Evolutionary conservation across 768 basidiomycete species (phyloP).

Genomic region (Sistotremastrum suecicum): DNA sequence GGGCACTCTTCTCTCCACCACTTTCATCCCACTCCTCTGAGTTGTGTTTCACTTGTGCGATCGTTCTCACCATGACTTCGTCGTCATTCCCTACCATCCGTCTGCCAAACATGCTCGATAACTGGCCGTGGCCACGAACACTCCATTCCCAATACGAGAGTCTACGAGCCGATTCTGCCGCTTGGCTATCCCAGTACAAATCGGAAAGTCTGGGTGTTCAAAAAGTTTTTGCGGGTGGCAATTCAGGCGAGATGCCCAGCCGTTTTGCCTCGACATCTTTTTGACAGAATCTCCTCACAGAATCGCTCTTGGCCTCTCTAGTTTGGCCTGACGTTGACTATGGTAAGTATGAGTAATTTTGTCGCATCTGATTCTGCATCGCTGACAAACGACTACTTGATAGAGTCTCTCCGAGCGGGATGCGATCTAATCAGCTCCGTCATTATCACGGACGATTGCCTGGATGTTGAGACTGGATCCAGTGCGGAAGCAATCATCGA

Average conservation of each 20-base stretch:
- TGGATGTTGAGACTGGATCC: constrained; percentile 23
- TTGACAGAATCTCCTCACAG: too few relatives aligned
- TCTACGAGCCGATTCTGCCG: constrained; percentile 20
- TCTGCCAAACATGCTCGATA: constrained; percentile 25
- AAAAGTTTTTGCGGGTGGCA: constrained; percentile 25
- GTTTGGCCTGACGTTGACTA: constrained; percentile 19
- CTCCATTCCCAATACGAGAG: constrained; percentile 25
- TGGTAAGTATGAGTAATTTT: too few relatives aligned
- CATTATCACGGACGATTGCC: constrained; percentile 36
- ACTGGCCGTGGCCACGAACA: constrained; percentile 30
- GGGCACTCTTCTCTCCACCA: too few relatives aligned
- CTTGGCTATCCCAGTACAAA: constrained; percentile 24
- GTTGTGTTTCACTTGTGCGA: too few relatives aligned
- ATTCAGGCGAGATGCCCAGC: constrained; percentile 12
- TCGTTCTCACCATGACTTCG: background rate
- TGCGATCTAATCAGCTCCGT: constrained; percentile 40
- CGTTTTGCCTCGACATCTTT: too few relatives aligned
- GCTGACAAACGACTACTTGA: too few relatives aligned
- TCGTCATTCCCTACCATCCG: constrained; percentile 4
- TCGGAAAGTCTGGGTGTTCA: constrained; percentile 23
- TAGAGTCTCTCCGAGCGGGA: constrained; percentile 19
- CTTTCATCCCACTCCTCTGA: too few relatives aligned
- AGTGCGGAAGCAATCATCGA: constrained; percentile 18
- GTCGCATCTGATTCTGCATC: too few relatives aligned
- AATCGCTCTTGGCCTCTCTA: constrained; percentile 21